phyloP scores from a whole-genome alignment of 2,329 filamentous ascomycete species.

The Diaporthe ampelina region DNA sequence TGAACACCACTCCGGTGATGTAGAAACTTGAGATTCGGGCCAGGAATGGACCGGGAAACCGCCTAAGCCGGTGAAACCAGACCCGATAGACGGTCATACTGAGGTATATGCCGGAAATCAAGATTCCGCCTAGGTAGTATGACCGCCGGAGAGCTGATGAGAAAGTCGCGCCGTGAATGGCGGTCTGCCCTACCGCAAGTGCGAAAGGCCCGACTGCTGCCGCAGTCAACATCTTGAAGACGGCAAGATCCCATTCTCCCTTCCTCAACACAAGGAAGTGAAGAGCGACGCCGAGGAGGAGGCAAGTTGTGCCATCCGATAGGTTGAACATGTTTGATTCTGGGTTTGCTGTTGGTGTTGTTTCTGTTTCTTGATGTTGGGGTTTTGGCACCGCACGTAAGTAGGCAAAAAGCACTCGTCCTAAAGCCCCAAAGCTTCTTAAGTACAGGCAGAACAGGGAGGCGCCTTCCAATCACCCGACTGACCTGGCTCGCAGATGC shows the following conservation, averaged over 20 bases:
- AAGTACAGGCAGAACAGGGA: too few relatives aligned
- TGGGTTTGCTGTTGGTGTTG: neutral
- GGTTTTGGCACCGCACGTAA: too few relatives aligned
- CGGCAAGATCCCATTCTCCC: slow-evolving; percentile 35
- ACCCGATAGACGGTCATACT: slow-evolving; percentile 38
- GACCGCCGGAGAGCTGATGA: slow-evolving; percentile 19
- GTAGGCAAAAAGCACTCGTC: too few relatives aligned
- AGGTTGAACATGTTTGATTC: neutral
- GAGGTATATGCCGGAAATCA: slow-evolving; percentile 22
- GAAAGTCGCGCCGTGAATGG: neutral
- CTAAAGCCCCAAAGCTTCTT: too few relatives aligned
- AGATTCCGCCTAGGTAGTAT: neutral
- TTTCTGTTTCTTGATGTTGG: too few relatives aligned
- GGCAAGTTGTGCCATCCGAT: neutral
- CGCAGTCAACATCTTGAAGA: slow-evolving; percentile 10
- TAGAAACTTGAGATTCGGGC: slow-evolving; percentile 35
- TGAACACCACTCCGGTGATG: neutral
- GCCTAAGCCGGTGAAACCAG: slow-evolving; percentile 34
- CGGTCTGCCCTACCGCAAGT: slow-evolving; percentile 11
- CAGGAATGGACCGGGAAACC: slow-evolving; percentile 36
- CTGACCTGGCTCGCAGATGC: neutral
- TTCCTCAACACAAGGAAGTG: slow-evolving; percentile 31
- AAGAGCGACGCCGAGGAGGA: slow-evolving; percentile 25
- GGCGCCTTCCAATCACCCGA: neutral
- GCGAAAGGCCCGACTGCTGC: slow-evolving; percentile 27